Percentiles rank a stretch among this genome's conserved stretches.
These are phyloP conservation scores for Malassezia cuniculi DNA, from an alignment of 1,284 basidiomycete genomes.

Conservation along the genomic window DNA sequence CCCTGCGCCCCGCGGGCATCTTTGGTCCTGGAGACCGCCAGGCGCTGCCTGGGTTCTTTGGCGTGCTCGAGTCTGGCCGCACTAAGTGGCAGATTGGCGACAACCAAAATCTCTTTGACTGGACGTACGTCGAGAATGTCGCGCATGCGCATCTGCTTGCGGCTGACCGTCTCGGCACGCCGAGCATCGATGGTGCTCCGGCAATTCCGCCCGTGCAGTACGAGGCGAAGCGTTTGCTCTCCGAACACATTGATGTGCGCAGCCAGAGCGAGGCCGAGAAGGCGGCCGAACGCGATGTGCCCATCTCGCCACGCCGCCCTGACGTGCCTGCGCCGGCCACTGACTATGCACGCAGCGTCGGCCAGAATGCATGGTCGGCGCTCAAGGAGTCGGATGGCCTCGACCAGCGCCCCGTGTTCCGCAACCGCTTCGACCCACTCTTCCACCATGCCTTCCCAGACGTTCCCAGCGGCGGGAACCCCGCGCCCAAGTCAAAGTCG, in stretches of 20 bases:
- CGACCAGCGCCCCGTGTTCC: constrained; percentile 53
- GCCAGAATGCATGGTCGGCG: constrained; percentile 4
- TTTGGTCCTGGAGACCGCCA: constrained; percentile 93
- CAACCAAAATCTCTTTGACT: constrained; percentile 89
- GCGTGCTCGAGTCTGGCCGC: constrained; percentile 64
- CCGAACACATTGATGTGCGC: constrained; percentile 25
- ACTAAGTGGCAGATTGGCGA: constrained; percentile 86
- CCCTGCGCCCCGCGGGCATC: constrained; percentile 85
- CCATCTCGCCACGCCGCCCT: constrained; percentile 27
- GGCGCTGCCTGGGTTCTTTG: constrained; percentile 64
- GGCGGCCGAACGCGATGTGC: constrained; percentile 20
- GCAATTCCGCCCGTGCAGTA: constrained; percentile 11
- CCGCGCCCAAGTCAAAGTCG: constrained; percentile 28
- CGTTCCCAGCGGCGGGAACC: constrained; percentile 24
- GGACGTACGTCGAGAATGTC: constrained; percentile 93
- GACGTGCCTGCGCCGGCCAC: constrained; percentile 27
- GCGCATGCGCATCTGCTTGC: constrained; percentile 89
- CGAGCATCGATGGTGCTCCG: constrained; percentile 44
- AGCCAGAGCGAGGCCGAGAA: constrained; percentile 22
- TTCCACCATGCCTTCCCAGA: constrained; percentile 39
- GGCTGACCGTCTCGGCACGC: constrained; percentile 65
- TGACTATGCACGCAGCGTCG: constrained; percentile 31
- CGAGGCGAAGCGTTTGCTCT: constrained; percentile 38
- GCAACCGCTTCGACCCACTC: constrained; percentile 57
- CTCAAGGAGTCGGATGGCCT: constrained; percentile 6